These are phyloP conservation scores for Hevea brasiliensis DNA, from an alignment of 345 rosid species.

Conservation along the genomic window DNA sequence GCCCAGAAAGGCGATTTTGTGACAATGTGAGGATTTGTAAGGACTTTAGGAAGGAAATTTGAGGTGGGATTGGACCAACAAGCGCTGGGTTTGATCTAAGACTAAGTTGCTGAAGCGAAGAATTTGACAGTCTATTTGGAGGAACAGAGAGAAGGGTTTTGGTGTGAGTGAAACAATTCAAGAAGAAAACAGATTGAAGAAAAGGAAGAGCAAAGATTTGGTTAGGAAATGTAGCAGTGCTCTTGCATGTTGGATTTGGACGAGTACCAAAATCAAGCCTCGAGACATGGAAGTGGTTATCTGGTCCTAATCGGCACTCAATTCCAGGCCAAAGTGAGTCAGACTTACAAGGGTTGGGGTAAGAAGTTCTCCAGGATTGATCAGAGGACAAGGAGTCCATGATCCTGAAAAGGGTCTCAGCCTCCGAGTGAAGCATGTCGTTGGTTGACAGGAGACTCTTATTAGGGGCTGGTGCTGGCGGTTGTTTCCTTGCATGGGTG, in stretches of 20 bases:
- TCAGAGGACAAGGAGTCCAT: constrained; percentile 88
- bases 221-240: constrained; percentile 59
- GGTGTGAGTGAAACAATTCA: constrained; percentile 67
- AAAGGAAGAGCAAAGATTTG: constrained; percentile 63
- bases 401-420: constrained; percentile 68
- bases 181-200: constrained; percentile 70
- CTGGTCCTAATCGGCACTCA: constrained; percentile 67
- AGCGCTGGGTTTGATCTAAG: constrained; percentile 83
- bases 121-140: constrained; percentile 31
- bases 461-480: no score
- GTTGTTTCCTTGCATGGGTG: neutral
- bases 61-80: constrained; percentile 66
- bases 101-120: constrained; percentile 76
- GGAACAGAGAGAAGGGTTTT: constrained; percentile 54
- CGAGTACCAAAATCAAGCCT: constrained; percentile 73
- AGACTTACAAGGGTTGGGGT: constrained; percentile 71
- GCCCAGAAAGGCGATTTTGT: constrained; percentile 65
- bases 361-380: constrained; percentile 59
- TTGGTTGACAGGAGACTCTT: neutral
- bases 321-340: constrained; percentile 78
- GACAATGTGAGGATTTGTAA: constrained; percentile 73
- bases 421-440: constrained; percentile 54
- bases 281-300: constrained; percentile 63
- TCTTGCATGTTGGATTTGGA: constrained; percentile 72
- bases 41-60: constrained; percentile 58